Evolutionary conservation across 495 filamentous ascomycete species (phyloP).

Genomic region (Trichocladium uniseriatum): DNA sequence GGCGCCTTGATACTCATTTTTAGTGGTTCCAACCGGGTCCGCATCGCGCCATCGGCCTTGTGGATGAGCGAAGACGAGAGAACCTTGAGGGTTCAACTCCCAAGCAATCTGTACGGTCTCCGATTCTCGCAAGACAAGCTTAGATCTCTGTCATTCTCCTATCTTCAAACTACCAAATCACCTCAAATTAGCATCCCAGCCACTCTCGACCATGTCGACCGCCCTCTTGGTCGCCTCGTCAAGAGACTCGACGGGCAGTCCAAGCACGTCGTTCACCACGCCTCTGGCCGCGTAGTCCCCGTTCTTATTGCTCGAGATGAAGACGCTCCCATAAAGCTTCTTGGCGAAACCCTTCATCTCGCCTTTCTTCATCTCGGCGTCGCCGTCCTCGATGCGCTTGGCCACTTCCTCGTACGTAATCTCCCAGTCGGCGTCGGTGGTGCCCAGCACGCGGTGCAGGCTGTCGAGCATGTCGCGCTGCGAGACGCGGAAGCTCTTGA

Average conservation of each 20-base stretch:
- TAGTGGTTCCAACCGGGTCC: too few species aligned
- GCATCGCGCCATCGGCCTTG: slow-evolving; percentile 5
- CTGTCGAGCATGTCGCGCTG: slow-evolving; percentile 42
- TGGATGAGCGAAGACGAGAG: background rate
- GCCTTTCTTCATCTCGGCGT: slow-evolving; percentile 34
- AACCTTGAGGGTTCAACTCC: too few species aligned
- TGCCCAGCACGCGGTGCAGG: slow-evolving; percentile 44
- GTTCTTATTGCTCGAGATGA: slow-evolving; percentile 36
- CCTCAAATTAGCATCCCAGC: background rate
- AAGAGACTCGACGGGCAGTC: slow-evolving; percentile 49
- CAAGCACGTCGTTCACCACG: slow-evolving; percentile 44
- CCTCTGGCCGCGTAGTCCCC: slow-evolving; percentile 34
- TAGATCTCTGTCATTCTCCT: too few species aligned
- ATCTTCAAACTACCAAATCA: too few species aligned
- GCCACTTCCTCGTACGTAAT: slow-evolving; percentile 34
- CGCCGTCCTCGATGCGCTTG: slow-evolving; percentile 37
- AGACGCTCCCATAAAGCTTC: slow-evolving; percentile 43
- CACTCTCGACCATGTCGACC: slow-evolving; percentile 22
- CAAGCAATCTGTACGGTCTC: too few species aligned
- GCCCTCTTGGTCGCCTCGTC: slow-evolving; percentile 44
- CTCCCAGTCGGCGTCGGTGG: slow-evolving; percentile 47
- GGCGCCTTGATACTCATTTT: too few species aligned
- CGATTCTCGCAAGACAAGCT: too few species aligned
- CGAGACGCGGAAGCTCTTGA: slow-evolving; percentile 35
- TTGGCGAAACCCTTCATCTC: slow-evolving; percentile 40